phyloP scores from a whole-genome alignment of 257 asterid genomes.

The Penstemon davidsonii region DNA sequence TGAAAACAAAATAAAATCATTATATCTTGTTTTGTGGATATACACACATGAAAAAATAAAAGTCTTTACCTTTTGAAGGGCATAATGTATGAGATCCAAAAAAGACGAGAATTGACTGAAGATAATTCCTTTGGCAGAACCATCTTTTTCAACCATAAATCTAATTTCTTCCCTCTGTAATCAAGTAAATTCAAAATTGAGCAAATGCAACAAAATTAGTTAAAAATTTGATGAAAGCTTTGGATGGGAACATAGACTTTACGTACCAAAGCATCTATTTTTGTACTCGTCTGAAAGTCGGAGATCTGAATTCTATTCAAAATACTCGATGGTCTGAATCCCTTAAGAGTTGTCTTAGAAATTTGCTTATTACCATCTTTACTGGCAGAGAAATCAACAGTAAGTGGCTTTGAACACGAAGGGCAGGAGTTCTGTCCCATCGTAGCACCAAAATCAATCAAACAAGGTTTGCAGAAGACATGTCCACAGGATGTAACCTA shows the following conservation, averaged over 20 bases:
- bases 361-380: slow-evolving; percentile 50
- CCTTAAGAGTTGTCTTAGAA: slow-evolving; percentile 59
- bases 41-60: slow-evolving; percentile 23
- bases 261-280: slow-evolving; percentile 93
- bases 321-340: slow-evolving; percentile 77
- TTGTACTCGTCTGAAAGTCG: slow-evolving; percentile 86
- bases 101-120: slow-evolving; percentile 96
- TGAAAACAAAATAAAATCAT: slow-evolving; percentile 32
- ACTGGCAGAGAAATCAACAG: slow-evolving; percentile 71
- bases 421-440: slow-evolving; percentile 82
- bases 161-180: slow-evolving; percentile 94
- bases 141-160: slow-evolving; percentile 92
- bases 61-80: slow-evolving; percentile 69
- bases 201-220: slow-evolving; percentile 13
- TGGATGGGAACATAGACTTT: too few species aligned
- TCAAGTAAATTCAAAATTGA: slow-evolving; percentile 25
- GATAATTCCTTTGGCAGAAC: slow-evolving; percentile 94
- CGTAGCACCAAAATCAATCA: slow-evolving; percentile 67
- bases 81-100: slow-evolving; percentile 85
- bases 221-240: not conserved
- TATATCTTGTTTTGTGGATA: slow-evolving; percentile 9
- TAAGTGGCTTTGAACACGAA: slow-evolving; percentile 81
- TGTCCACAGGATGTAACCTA: slow-evolving; percentile 87
- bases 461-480: slow-evolving; percentile 83
- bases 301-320: slow-evolving; percentile 72